Percentiles rank a stretch among this genome's conserved stretches.
Evolutionary conservation across 2,329 filamentous ascomycete genomes (phyloP).

Genomic region (Dichotomopilus funicola): DNA sequence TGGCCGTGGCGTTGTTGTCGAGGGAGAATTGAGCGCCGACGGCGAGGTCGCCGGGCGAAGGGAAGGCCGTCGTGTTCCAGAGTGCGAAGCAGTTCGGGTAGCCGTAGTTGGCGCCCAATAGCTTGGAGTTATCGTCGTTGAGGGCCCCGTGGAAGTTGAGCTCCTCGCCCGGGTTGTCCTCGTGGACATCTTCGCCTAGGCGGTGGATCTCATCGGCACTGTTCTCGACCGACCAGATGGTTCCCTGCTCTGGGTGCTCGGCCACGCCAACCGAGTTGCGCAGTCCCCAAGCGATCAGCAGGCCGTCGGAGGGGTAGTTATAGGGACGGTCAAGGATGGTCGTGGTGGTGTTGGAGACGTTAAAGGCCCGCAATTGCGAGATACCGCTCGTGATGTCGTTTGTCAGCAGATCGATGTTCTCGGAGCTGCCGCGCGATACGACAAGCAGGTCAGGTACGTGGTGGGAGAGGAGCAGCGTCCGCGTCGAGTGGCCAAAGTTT

Average conservation of each 20-base stretch:
- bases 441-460: constrained; percentile 51
- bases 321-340: constrained; percentile 26
- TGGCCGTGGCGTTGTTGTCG: constrained; percentile 29
- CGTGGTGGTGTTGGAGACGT: constrained; percentile 31
- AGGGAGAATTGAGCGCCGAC: constrained; percentile 47
- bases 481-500: constrained; percentile 51
- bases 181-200: constrained; percentile 50
- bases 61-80: constrained; percentile 49
- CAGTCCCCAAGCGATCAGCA: constrained; percentile 55
- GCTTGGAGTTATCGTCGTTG: constrained; percentile 23
- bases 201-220: constrained; percentile 52
- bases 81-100: constrained; percentile 65
- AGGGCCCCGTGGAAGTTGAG: constrained; percentile 63
- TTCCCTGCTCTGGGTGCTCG: constrained; percentile 46
- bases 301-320: constrained; percentile 43
- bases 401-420: constrained; percentile 55
- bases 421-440: constrained; percentile 57
- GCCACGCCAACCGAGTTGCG: constrained; percentile 63
- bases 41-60: constrained; percentile 34
- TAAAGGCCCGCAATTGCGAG: constrained; percentile 59
- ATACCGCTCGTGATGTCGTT: constrained; percentile 47
- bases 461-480: constrained; percentile 58
- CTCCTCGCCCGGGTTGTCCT: constrained; percentile 64
- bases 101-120: constrained; percentile 51
- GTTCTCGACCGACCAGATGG: constrained; percentile 58